Evolutionary conservation across 2,329 filamentous ascomycete genomes (phyloP).

Genomic region (Microsporum audouinii): DNA sequence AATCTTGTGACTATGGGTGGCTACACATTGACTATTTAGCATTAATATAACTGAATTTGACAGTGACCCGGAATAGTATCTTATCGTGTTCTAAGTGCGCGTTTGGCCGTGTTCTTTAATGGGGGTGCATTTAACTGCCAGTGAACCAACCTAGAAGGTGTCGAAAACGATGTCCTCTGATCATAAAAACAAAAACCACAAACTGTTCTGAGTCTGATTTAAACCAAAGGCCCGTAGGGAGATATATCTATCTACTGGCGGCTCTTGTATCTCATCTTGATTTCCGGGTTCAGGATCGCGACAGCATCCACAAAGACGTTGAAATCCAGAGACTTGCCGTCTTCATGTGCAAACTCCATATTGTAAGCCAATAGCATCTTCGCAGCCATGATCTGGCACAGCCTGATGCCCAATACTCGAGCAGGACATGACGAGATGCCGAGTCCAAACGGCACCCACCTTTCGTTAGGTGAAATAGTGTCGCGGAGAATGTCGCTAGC

Average conservation of each 20-base stretch:
- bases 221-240: background rate
- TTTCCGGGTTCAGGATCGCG: background rate
- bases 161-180: too few relatives aligned
- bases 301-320: background rate
- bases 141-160: too few relatives aligned
- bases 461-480: background rate
- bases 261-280: background rate
- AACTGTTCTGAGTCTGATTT: too few relatives aligned
- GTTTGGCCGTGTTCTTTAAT: too few relatives aligned
- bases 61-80: too few relatives aligned
- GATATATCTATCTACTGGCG: background rate
- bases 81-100: too few relatives aligned
- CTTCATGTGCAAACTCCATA: background rate
- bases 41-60: too few relatives aligned
- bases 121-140: too few relatives aligned
- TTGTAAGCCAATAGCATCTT: background rate
- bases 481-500: background rate
- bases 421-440: background rate
- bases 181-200: too few relatives aligned
- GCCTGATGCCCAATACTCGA: background rate
- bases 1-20: too few relatives aligned
- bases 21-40: too few relatives aligned
- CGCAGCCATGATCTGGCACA: background rate
- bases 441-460: background rate
- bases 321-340: background rate